These are phyloP conservation scores for Cordyceps cicadae DNA, from an alignment of 2,329 filamentous ascomycete genomes.

Conservation along the genomic window DNA sequence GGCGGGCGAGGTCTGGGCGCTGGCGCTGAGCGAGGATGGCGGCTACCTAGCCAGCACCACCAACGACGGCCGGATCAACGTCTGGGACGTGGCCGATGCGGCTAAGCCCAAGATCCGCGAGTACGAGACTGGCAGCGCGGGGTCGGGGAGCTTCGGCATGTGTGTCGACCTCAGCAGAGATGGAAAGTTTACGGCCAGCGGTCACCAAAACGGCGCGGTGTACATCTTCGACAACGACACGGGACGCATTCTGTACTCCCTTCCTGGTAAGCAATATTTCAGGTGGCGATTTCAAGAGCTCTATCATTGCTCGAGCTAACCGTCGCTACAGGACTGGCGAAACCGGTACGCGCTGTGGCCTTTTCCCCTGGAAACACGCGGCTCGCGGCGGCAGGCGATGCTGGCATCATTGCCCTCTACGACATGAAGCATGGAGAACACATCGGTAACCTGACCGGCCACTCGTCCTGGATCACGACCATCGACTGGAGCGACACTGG, in stretches of 20 bases:
- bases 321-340: conserved; percentile 59
- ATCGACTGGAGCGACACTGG: conserved; percentile 91
- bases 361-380: conserved; percentile 83
- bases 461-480: conserved; percentile 80
- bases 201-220: conserved; percentile 83
- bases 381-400: conserved; percentile 83
- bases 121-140: conserved; percentile 66
- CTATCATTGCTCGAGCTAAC: neutral
- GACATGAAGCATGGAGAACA: conserved; percentile 90
- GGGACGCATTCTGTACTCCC: conserved; percentile 73
- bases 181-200: conserved; percentile 79
- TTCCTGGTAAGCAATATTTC: conserved; percentile 52
- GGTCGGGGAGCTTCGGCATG: conserved; percentile 81
- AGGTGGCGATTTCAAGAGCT: neutral
- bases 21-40: conserved; percentile 77
- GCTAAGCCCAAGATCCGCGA: conserved; percentile 60
- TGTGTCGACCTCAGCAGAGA: conserved; percentile 74
- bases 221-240: conserved; percentile 95
- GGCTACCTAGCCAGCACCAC: conserved; percentile 79
- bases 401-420: conserved; percentile 81
- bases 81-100: conserved; percentile 64
- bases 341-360: conserved; percentile 73
- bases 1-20: conserved; percentile 74
- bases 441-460: conserved; percentile 72
- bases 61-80: conserved; percentile 78